Evolutionary conservation across 208 protist genomes (phyloP).

Genomic region (Acanthamoeba castellanii): DNA sequence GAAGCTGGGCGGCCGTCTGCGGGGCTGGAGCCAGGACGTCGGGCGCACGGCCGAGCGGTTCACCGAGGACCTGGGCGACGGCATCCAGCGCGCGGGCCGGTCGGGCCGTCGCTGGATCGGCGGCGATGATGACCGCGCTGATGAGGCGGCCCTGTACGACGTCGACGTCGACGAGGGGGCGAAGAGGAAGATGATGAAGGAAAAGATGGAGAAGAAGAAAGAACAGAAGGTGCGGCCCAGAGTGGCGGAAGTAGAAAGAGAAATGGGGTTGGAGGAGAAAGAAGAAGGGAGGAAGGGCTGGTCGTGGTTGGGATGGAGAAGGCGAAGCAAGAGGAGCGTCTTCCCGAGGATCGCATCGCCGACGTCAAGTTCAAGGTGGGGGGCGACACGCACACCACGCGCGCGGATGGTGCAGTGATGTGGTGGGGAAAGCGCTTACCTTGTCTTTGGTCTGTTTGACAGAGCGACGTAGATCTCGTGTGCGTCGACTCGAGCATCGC

Average conservation of each 20-base stretch:
- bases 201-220: not conserved
- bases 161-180: not conserved
- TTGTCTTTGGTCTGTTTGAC: not conserved
- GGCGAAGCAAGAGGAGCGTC: not conserved
- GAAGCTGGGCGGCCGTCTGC: not conserved
- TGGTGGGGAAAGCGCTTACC: not conserved
- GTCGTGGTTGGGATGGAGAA: not conserved
- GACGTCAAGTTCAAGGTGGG: not conserved
- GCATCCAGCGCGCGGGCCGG: not conserved
- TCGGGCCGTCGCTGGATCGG: not conserved
- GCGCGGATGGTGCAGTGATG: too few species aligned
- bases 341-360: conserved; percentile 12
- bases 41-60: not conserved
- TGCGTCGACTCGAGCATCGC: conserved; percentile 38
- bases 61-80: not conserved
- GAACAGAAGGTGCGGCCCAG: not conserved
- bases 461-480: not conserved
- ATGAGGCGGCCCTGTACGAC: not conserved
- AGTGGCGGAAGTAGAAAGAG: not conserved
- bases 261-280: not conserved
- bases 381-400: not conserved
- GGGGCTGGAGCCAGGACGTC: not conserved
- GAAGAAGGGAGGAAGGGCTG: not conserved
- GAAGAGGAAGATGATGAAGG: not conserved
- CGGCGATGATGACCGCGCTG: not conserved